These are phyloP conservation scores for Rhodotorula sp. DNA, from an alignment of 1,284 basidiomycete genomes.

Conservation along the genomic window DNA sequence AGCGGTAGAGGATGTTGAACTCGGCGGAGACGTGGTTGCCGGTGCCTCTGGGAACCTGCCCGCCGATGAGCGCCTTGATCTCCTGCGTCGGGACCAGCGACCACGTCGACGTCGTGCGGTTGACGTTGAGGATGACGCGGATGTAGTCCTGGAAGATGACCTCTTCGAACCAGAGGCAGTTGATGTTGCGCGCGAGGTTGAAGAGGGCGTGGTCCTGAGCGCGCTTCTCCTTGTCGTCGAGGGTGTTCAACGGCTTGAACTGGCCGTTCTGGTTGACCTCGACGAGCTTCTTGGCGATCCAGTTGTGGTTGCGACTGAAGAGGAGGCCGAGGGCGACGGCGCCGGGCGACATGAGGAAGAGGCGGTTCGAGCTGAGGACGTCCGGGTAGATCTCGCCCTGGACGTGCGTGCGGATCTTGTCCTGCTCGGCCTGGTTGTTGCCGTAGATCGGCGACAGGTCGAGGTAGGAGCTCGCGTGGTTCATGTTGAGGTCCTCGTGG, in stretches of 20 bases:
- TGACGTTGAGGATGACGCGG: constrained; percentile 30
- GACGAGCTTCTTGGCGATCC: constrained; percentile 66
- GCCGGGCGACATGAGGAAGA: constrained; percentile 73
- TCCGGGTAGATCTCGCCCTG: constrained; percentile 66
- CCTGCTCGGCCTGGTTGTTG: constrained; percentile 55
- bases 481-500: constrained; percentile 54
- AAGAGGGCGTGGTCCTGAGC: constrained; percentile 64
- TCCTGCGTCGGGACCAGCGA: constrained; percentile 47
- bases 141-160: constrained; percentile 37
- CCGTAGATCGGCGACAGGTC: constrained; percentile 76
- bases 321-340: constrained; percentile 66
- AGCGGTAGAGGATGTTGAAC: constrained; percentile 63
- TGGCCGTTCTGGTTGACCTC: constrained; percentile 63
- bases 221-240: constrained; percentile 50
- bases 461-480: constrained; percentile 69
- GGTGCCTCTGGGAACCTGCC: constrained; percentile 60
- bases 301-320: constrained; percentile 70
- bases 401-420: constrained; percentile 58
- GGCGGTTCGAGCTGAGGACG: constrained; percentile 63
- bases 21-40: constrained; percentile 67
- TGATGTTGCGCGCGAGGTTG: constrained; percentile 68
- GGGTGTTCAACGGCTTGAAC: constrained; percentile 49
- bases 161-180: constrained; percentile 47
- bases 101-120: constrained; percentile 34
- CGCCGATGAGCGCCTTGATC: constrained; percentile 66